Conservation (phyloP, 257 asterid species). For the Solanum infundibuliforme region DNA sequence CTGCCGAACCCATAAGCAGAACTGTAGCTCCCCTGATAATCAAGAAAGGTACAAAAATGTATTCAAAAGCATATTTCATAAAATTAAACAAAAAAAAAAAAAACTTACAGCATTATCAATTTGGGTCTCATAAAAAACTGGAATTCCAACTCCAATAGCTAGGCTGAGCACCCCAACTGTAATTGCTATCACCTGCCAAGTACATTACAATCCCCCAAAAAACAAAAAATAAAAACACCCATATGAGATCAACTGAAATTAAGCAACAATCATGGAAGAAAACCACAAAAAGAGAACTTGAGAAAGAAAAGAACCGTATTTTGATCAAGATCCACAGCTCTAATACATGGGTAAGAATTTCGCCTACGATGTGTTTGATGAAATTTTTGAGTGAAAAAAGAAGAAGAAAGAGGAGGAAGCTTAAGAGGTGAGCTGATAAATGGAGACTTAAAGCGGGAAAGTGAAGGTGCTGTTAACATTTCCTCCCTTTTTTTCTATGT, state of each 20-base stretch:
- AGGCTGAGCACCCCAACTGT: constrained; percentile 74
- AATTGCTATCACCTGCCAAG: constrained; percentile 61
- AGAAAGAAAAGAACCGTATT: constrained; percentile 43
- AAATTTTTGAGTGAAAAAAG: constrained; percentile 23
- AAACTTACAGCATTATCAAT: constrained; percentile 71
- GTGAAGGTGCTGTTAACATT: constrained; percentile 44
- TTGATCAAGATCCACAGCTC: constrained; percentile 86
- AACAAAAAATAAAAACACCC: neutral
- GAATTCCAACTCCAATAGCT: constrained; percentile 90
- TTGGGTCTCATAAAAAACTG: constrained; percentile 80
- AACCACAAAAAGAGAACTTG: neutral
- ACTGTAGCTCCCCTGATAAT: neutral
- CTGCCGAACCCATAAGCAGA: neutral
- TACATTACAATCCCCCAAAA: neutral
- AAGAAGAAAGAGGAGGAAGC: constrained; percentile 17
- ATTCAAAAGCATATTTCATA: neutral
- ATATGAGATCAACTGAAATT: neutral
- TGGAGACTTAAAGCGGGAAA: constrained; percentile 53
- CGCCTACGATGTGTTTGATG: constrained; percentile 26
- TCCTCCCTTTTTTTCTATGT: neutral
- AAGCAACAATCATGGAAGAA: too few relatives aligned
- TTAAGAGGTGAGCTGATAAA: constrained; percentile 45
- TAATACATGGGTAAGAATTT: constrained; percentile 55
- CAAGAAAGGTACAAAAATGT: neutral
- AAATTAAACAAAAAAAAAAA: neutral